Evolutionary conservation across 305 asterid genomes (phyloP), one percentile per base, ranked within the genome.

Genomic region (Ajuga reptans): DNA sequence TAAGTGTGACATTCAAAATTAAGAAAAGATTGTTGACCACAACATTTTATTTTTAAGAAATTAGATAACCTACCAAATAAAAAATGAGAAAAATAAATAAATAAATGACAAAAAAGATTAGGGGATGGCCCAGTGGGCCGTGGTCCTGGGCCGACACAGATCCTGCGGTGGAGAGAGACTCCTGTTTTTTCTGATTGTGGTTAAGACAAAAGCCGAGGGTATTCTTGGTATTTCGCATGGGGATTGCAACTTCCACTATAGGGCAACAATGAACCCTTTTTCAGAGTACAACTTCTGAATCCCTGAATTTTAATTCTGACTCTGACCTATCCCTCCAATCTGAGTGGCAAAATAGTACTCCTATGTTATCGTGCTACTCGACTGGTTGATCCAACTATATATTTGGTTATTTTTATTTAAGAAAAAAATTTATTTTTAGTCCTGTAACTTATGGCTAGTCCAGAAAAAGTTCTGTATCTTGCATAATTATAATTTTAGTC

Each of bases 91-190:
- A 42, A 14, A 47, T 9, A n/a, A 50, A 7, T 18, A 9, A n/a
- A 0, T 37, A 64, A 66, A 56, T 66, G 76, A 75, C 41, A 43
- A 53, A 43, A 53, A 76, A 57, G 69, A 69, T 36, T 75, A 77
- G 68, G 76, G 78, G 78, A 76, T 75, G 77, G 80, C 75, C 77
- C 80, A 69, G 79, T 77, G 85, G 83, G 68, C 73, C 64, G 72
- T 59, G 86, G 78, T 73, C 75, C 81, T 46, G 82, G 57, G 76
- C 81, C 84, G 77, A 81, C 86, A 78, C 69, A 73, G 77, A 80
- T 78, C 83, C 76, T 80, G 81, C 77, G 78, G 77, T 71, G 42
- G 83, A 78, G 80, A 74, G 66, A 50, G 82, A 81, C 78, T 68
- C 78, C 63, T 75, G 75, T 74, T 37, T 63, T 72, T 64, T 36